Evolutionary conservation across 2,329 filamentous ascomycete genomes (phyloP).

Genomic region (Simplicillium aogashimaense): DNA sequence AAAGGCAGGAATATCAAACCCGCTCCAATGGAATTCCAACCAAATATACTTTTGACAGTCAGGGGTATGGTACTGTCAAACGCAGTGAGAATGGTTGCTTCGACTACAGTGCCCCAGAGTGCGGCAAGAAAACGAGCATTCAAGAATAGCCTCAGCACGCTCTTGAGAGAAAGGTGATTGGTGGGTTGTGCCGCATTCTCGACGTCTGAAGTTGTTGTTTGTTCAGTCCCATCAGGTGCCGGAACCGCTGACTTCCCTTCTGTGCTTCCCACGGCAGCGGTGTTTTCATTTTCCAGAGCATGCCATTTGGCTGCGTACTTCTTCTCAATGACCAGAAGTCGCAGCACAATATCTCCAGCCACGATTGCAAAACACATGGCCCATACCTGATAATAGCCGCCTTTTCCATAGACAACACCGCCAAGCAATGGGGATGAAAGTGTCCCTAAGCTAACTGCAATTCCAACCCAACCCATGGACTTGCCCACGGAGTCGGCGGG

Average conservation of each 20-base stretch:
- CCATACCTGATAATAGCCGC: constrained; percentile 23
- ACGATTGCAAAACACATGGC: constrained; percentile 24
- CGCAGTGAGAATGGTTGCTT: constrained; percentile 18
- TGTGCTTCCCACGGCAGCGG: neutral
- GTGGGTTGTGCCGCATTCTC: no score
- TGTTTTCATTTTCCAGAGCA: constrained; percentile 4
- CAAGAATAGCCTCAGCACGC: constrained; percentile 14
- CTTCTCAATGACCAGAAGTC: constrained; percentile 20
- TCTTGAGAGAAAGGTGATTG: neutral
- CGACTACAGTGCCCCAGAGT: constrained; percentile 22
- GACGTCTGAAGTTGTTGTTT: no score
- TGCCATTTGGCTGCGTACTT: constrained; percentile 18
- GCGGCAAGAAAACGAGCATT: constrained; percentile 21
- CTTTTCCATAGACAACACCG: constrained; percentile 21
- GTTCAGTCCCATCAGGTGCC: neutral
- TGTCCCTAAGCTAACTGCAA: constrained; percentile 20
- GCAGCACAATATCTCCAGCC: constrained; percentile 19
- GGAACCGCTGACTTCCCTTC: neutral
- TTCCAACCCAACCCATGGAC: constrained; percentile 23
- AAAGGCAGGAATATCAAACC: constrained; percentile 24
- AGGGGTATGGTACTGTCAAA: constrained; percentile 24
- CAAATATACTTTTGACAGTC: constrained; percentile 16
- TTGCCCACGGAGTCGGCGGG: constrained; percentile 18
- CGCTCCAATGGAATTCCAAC: constrained; percentile 21
- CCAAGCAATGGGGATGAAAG: constrained; percentile 20